Conservation (phyloP, 1,139 yeast genomes). For the Debaryomycetaceae sp. region DNA sequence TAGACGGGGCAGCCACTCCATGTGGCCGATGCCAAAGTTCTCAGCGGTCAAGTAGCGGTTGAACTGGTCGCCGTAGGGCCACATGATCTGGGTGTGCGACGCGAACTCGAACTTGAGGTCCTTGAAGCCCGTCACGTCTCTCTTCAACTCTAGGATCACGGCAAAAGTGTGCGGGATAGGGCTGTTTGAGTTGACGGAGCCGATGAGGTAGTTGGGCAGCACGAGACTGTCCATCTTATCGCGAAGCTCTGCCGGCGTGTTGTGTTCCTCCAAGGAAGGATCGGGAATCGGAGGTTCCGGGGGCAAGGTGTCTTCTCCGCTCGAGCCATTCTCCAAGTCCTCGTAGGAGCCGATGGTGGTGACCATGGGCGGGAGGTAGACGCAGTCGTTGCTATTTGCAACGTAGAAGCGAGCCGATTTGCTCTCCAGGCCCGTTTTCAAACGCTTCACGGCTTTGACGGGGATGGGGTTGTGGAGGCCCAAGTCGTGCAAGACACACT, state of each 20-base stretch:
- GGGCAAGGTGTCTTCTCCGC: not conserved
- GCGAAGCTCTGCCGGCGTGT: conserved; percentile 5
- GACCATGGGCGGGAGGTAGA: conserved; percentile 31
- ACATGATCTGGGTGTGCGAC: conserved; percentile 27
- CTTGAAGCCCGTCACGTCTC: conserved; percentile 18
- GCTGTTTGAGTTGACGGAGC: conserved; percentile 29
- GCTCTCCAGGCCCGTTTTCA: conserved; percentile 13
- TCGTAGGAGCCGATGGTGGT: conserved; percentile 36
- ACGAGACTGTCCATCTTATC: conserved; percentile 11
- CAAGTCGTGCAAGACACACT: conserved; percentile 21
- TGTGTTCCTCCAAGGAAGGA: not conserved
- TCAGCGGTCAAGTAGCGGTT: conserved; percentile 31
- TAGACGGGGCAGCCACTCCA: conserved; percentile 36
- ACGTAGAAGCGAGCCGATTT: conserved; percentile 24
- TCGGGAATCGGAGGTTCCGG: not conserved
- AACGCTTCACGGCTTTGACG: conserved; percentile 15
- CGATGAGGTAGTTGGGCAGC: conserved; percentile 30
- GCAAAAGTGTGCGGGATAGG: conserved; percentile 41
- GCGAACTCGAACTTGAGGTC: conserved; percentile 23
- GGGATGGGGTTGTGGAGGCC: conserved; percentile 34
- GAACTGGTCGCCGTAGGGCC: conserved; percentile 50
- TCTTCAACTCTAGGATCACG: conserved; percentile 28
- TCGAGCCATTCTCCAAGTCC: conserved; percentile 30
- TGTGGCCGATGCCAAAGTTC: conserved; percentile 35
- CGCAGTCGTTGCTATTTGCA: conserved; percentile 31